Base-by-base conservation (phyloP, 495 filamentous ascomycete genomes). In the Xylaria bambusicola region DNA sequence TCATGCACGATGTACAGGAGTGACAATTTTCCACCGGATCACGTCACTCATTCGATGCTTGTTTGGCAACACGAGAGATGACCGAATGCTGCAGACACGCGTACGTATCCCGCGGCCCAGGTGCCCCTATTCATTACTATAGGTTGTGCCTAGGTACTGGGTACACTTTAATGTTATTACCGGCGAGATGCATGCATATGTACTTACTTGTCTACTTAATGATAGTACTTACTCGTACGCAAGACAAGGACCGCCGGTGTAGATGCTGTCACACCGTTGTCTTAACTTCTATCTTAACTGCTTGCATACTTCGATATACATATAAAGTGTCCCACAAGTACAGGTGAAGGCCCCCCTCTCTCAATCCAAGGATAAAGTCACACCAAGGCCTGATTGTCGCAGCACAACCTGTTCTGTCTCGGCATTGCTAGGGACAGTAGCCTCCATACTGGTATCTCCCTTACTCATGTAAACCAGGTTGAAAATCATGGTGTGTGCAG, bases 1-100 rank as follows among this genome's bases (percentile, higher is more conserved):
- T n/a, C n/a, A n/a, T n/a, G n/a, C n/a, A n/a, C n/a, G n/a, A 65
- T 56, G 53, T 42, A 59, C 60, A 66, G 52, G 50, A 49, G 54
- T 57, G 54, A n/a, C n/a, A n/a, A n/a, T 31, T 23, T 54, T 54
- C 23, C 36, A 44, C 52, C 60, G 63, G 62, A 68, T 62, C 63
- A 63, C 58, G 66, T 50, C 35, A 58, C 56, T 58, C 56, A 58
- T 60, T 55, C 56, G 53, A 69, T 69, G 61, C 63, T 45, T 55
- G 53, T 63, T 59, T 48, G 58, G 66, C 66, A 33, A 54, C 52
- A 54, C 52, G 52, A 54, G 38, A 31, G 31, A 54, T 29, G 52
- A 31, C 52, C 52, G 52, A 54, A 20, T 33, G 38, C 36, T 44
- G 52, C 52, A 54, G 52, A 54, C n/a, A 44, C 52, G 52, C 36